Evolutionary conservation across 2,329 filamentous ascomycete species (phyloP), one percentile per base, ranked within the genome.

Genomic region (Pseudophaeomoniella oleicola): DNA sequence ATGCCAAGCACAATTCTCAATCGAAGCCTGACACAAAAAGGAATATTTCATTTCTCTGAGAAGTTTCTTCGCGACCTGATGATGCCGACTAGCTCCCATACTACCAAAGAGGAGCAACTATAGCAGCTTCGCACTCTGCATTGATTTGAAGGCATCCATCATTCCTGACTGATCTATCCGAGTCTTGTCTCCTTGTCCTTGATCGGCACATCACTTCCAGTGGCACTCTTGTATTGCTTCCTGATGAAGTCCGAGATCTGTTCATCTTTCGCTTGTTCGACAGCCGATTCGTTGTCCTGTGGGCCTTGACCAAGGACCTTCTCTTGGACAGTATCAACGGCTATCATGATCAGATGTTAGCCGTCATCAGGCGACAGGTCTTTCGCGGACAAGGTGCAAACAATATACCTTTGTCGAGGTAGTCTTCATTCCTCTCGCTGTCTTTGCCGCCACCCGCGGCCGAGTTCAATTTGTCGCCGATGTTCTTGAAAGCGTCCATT

Each of bases 191-290:
- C 64, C 65, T 84, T 85, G 56, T 86, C 81, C 52, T 71, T 63
- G 54, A 85, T 60, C 17, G 77, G 75, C 37, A 87, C 54, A 5
- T 87, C 81, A 4, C 60, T 72, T 40, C 83, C 83, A 0, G 78
- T 80, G 0, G 60, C 52, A 33, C 48, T 60, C 68, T 84, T 85
- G 69, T 85, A 87, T 57, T 80, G 64, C 30, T 57, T 58, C 27
- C 82, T 72, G 47, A 88, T 74, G 55, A 71, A 78, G 54, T 85
- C 78, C 17, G 72, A 75, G 47, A 87, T 82, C 54, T 80, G 66
- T 57, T 84, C 78, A 54, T 90, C 84, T 63, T 88, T 87, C 48
- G 78, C 80, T 60, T 92, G 83, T 61, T 92, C 84, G 14, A 75
- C 52, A 4, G 83, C 83, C 35, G 58, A 66, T 57, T 80, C 80